phyloP scores from a whole-genome alignment of 139 green algal genomes.

The Closterium sp. region DNA sequence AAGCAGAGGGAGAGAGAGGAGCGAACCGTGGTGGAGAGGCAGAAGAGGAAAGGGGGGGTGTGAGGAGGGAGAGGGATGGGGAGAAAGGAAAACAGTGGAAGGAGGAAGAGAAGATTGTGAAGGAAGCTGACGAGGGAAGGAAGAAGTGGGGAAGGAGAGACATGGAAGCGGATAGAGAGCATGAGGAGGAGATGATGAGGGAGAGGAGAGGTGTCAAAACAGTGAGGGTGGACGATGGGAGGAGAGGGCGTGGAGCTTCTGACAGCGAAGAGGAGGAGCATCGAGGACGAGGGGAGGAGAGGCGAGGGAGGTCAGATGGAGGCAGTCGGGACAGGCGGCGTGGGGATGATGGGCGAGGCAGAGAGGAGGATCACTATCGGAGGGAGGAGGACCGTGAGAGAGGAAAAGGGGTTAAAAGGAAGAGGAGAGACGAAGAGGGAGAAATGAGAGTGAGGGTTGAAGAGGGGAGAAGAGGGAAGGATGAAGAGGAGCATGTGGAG shows the following conservation, averaged over 20 bases:
- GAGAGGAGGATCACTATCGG: too few relatives aligned
- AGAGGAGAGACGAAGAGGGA: background rate
- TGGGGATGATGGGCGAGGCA: background rate
- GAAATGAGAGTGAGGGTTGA: background rate
- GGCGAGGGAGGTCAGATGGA: background rate
- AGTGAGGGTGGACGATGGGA: background rate
- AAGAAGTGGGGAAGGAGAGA: background rate
- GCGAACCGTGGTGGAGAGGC: background rate
- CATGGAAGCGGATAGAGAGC: background rate
- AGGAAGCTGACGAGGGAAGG: background rate
- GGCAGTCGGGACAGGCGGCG: background rate
- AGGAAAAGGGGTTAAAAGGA: background rate
- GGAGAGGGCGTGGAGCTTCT: background rate
- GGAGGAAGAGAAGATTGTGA: background rate
- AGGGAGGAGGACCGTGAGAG: background rate
- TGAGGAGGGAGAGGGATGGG: background rate
- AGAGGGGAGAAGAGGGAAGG: background rate
- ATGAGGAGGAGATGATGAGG: background rate
- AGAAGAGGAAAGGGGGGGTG: background rate
- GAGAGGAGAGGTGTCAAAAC: background rate
- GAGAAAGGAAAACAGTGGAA: background rate
- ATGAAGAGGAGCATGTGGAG: background rate
- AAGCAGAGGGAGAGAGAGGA: background rate
- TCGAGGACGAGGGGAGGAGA: background rate
- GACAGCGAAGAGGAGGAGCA: background rate